Percentiles rank a stretch among this genome's conserved stretches.
Evolutionary conservation across 495 filamentous ascomycete genomes (phyloP).

Genomic region (Niebla homalea): DNA sequence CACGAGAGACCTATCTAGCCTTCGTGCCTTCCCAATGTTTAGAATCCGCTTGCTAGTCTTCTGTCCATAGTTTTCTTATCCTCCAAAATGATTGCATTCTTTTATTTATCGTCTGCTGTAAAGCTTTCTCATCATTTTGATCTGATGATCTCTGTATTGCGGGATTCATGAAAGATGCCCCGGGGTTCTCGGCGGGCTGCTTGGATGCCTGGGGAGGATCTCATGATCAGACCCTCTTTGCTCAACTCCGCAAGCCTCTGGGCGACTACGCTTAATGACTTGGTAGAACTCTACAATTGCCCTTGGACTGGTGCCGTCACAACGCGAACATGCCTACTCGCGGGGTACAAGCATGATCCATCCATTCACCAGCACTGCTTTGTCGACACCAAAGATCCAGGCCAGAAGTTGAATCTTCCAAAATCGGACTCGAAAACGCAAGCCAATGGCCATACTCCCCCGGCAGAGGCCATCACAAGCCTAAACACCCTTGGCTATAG

Average conservation of each 20-base stretch:
- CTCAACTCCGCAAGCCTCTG: slow-evolving; percentile 60
- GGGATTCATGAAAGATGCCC: no score
- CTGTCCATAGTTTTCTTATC: no score
- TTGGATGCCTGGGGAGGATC: no score
- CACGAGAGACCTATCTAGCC: no score
- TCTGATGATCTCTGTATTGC: no score
- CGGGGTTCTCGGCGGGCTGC: no score
- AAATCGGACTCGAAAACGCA: not conserved
- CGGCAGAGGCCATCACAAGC: slow-evolving; percentile 17
- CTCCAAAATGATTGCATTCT: slow-evolving; percentile 14
- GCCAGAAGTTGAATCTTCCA: not conserved
- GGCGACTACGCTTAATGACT: slow-evolving; percentile 47
- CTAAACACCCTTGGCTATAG: slow-evolving; percentile 34
- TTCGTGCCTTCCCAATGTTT: no score
- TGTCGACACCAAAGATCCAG: slow-evolving; percentile 19
- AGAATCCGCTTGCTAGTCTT: no score
- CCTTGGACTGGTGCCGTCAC: slow-evolving; percentile 55
- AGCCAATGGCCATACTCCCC: not conserved
- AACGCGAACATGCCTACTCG: slow-evolving; percentile 46
- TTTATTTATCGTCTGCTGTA: slow-evolving; percentile 11
- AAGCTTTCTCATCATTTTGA: slow-evolving; percentile 9
- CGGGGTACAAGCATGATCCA: slow-evolving; percentile 45
- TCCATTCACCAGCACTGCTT: slow-evolving; percentile 29
- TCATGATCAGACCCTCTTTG: slow-evolving; percentile 42
- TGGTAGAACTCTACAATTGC: slow-evolving; percentile 40